Evolutionary conservation across 1,139 yeast genomes (phyloP).

Genomic region (Yamadazyma triangularis): DNA sequence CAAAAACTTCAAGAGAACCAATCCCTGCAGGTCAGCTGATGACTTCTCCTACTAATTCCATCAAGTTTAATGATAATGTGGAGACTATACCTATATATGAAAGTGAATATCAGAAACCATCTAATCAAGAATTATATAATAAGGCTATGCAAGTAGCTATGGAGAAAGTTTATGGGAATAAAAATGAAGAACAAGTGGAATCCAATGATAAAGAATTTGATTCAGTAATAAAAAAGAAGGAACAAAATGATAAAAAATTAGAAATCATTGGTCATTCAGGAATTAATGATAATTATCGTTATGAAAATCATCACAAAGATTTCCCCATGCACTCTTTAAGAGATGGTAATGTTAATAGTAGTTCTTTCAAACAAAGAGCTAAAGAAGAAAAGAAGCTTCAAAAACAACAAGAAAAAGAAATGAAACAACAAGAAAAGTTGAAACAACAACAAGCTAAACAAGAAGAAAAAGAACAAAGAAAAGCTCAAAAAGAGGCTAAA

Average conservation of each 20-base stretch:
- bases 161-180: conserved; percentile 36
- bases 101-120: conserved; percentile 4
- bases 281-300: conserved; percentile 25
- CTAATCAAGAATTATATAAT: conserved; percentile 22
- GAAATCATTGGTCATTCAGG: conserved; percentile 19
- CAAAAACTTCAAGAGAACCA: conserved; percentile 6
- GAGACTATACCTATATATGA: conserved; percentile 33
- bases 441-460: conserved; percentile 11
- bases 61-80: conserved; percentile 36
- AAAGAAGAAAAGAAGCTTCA: conserved; percentile 28
- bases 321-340: conserved; percentile 37
- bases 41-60: conserved; percentile 25
- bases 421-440: conserved; percentile 14
- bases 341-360: conserved; percentile 13
- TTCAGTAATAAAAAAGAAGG: conserved; percentile 9
- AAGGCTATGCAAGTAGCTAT: conserved; percentile 41
- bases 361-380: conserved; percentile 27
- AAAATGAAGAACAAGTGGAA: conserved; percentile 2
- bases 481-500: conserved; percentile 9
- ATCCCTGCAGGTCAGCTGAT: conserved; percentile 9
- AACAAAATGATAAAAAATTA: conserved; percentile 11
- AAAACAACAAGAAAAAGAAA: conserved; percentile 14
- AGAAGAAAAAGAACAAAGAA: conserved; percentile 8
- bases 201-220: not conserved
- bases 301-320: conserved; percentile 37